Evolutionary conservation across 345 rosid species (phyloP).

Genomic region (Pelargonium nanum): DNA sequence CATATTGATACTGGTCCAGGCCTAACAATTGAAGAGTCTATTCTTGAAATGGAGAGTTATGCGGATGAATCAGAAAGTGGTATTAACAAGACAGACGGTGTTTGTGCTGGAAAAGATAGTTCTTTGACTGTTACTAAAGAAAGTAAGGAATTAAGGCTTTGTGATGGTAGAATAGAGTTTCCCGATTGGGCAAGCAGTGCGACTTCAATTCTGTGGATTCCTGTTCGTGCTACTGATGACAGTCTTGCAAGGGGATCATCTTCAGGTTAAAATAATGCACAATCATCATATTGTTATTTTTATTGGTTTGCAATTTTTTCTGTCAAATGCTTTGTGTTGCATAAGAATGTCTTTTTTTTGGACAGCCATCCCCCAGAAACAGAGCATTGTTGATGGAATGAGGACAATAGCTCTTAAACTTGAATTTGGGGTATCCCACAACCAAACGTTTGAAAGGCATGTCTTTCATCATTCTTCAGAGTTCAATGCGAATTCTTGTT

Average conservation of each 20-base stretch:
- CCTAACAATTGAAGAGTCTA: conserved; percentile 66
- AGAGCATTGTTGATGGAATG: conserved; percentile 82
- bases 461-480: conserved; percentile 2
- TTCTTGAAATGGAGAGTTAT: conserved; percentile 75
- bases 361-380: conserved; percentile 60
- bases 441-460: conserved; percentile 88
- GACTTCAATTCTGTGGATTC: conserved; percentile 81
- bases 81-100: conserved; percentile 17
- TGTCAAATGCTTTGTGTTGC: not conserved
- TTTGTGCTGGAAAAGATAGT: conserved; percentile 19
- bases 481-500: not conserved
- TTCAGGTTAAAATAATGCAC: conserved; percentile 38
- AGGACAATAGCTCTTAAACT: conserved; percentile 94
- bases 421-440: conserved; percentile 78
- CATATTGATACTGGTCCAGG: conserved; percentile 96
- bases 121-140: conserved; percentile 32
- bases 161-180: conserved; percentile 55
- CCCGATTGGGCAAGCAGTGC: conserved; percentile 84
- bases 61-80: conserved; percentile 20
- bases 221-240: conserved; percentile 64
- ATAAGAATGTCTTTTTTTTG: conserved; percentile 18
- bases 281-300: conserved; percentile 5
- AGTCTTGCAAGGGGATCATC: conserved; percentile 78
- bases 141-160: conserved; percentile 45
- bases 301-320: not conserved